Evolutionary conservation across 106 monocot genomes (phyloP).

Genomic region (Dendrobium huoshanense): DNA sequence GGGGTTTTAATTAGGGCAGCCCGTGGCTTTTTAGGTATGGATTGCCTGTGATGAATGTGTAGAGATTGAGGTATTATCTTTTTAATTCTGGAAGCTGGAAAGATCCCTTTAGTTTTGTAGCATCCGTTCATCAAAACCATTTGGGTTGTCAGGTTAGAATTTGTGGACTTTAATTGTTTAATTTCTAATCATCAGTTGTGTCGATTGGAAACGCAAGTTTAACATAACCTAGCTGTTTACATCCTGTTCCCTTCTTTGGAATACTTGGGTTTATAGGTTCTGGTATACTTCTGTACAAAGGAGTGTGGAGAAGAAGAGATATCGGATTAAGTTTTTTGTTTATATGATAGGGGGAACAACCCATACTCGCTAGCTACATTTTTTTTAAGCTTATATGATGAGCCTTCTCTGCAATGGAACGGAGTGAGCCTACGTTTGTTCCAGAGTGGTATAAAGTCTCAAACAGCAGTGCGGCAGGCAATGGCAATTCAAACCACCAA

Average conservation of each 20-base stretch:
- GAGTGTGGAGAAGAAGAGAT: not conserved
- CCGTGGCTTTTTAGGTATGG: not conserved
- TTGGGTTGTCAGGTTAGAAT: not conserved
- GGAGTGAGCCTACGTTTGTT: slow-evolving; percentile 25
- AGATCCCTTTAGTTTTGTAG: not conserved
- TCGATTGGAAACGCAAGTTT: not conserved
- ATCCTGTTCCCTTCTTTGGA: not conserved
- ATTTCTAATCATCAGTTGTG: not conserved
- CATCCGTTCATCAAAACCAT: not conserved
- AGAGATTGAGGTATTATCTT: not conserved
- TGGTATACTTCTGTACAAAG: not conserved
- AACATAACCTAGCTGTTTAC: not conserved
- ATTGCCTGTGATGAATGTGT: not conserved
- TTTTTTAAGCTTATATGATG: slow-evolving; percentile 12
- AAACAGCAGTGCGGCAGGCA: not conserved
- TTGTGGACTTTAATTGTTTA: not conserved
- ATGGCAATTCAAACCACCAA: slow-evolving; percentile 2
- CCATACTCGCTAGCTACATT: not conserved
- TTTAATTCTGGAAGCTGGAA: not conserved
- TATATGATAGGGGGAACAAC: not conserved
- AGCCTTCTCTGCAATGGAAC: slow-evolving; percentile 19
- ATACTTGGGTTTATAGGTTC: not conserved
- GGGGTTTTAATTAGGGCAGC: not conserved
- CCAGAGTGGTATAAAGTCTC: slow-evolving; percentile 32
- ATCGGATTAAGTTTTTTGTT: not conserved